Conservation (phyloP, 768 basidiomycete species). For the Phaeotremella skinneri region DNA sequence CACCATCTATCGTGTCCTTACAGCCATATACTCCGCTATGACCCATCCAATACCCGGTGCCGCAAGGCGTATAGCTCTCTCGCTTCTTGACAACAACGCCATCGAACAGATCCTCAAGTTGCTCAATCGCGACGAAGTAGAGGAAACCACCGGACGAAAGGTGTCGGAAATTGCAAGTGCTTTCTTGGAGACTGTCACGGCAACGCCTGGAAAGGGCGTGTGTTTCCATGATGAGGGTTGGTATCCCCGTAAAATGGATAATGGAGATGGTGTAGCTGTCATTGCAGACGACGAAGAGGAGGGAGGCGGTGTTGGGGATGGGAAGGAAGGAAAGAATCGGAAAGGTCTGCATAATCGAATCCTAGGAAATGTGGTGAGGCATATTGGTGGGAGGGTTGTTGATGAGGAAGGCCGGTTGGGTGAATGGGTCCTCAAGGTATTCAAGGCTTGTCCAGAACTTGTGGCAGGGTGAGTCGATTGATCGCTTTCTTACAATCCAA, state of each 20-base stretch:
- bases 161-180: slow-evolving; percentile 69
- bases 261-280: slow-evolving; percentile 31
- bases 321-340: slow-evolving; percentile 30
- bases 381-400: slow-evolving; percentile 67
- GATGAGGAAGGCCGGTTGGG: slow-evolving; percentile 77
- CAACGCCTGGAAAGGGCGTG: slow-evolving; percentile 74
- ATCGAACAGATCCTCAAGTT: slow-evolving; percentile 63
- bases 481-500: not conserved
- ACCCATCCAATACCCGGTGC: slow-evolving; percentile 32
- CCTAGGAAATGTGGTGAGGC: slow-evolving; percentile 68
- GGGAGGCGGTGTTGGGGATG: slow-evolving; percentile 56
- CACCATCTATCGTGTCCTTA: slow-evolving; percentile 44
- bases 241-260: slow-evolving; percentile 71
- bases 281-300: slow-evolving; percentile 51
- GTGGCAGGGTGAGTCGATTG: slow-evolving; percentile 63
- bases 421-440: slow-evolving; percentile 74
- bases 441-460: slow-evolving; percentile 81
- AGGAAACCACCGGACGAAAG: slow-evolving; percentile 58
- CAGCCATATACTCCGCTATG: slow-evolving; percentile 39
- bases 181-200: slow-evolving; percentile 79
- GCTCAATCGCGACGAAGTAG: slow-evolving; percentile 64
- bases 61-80: slow-evolving; percentile 38
- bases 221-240: slow-evolving; percentile 88
- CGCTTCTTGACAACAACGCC: slow-evolving; percentile 42
- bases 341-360: slow-evolving; percentile 68